A percentile compares a stretch with the other conserved stretches of the same genome.
Evolutionary conservation across 75 land plant genomes (phyloP).

Genomic region (Picea glauca): DNA sequence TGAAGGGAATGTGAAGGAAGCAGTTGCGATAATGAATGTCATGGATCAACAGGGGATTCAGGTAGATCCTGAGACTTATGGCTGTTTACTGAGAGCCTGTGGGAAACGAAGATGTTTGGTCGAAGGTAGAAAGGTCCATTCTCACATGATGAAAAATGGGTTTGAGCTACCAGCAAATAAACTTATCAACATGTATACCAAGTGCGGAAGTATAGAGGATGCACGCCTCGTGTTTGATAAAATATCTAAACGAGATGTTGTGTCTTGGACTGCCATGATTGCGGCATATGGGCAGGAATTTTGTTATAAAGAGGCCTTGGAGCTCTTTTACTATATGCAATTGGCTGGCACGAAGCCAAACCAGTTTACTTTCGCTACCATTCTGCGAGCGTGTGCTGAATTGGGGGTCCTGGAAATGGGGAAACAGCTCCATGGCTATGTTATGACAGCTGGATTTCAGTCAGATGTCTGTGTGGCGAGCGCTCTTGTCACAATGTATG

Average conservation of each 20-base stretch:
- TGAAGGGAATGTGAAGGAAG: conserved; percentile 2
- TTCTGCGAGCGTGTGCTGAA: conserved; percentile 65
- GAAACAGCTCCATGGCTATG: conserved; percentile 56
- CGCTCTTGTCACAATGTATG: conserved; percentile 69
- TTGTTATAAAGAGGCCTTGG: conserved; percentile 34
- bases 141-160: conserved; percentile 31
- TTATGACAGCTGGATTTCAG: conserved; percentile 34
- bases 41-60: conserved; percentile 6
- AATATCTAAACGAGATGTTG: conserved; percentile 32
- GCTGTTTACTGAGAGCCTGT: not conserved
- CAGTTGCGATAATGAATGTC: not conserved
- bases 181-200: conserved; percentile 70
- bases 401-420: conserved; percentile 53
- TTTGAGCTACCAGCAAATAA: conserved; percentile 48
- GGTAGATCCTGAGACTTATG: conserved; percentile 4
- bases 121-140: conserved; percentile 53
- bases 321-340: conserved; percentile 48
- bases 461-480: conserved; percentile 45
- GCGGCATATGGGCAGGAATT: conserved; percentile 62
- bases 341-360: conserved; percentile 33
- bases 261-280: conserved; percentile 68
- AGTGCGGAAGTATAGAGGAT: conserved; percentile 43
- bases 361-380: conserved; percentile 44
- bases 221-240: conserved; percentile 46
- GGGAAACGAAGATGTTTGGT: not conserved